A percentile compares a stretch with the other conserved stretches of the same genome.
phyloP scores from a whole-genome alignment of 352 stramenopile genomes.

The Phytophthora capsici region DNA sequence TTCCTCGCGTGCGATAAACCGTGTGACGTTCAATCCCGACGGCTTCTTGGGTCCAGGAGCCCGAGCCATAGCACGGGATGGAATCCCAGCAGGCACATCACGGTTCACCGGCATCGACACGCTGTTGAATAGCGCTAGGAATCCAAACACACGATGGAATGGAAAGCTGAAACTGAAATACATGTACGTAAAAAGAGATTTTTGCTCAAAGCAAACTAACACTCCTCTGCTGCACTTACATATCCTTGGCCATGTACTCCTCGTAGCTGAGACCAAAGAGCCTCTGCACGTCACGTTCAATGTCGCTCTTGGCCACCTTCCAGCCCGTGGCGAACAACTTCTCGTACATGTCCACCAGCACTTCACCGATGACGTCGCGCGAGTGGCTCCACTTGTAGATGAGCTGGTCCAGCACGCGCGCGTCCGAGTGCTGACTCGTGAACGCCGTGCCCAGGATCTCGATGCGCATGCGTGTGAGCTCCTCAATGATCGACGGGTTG shows the following conservation, averaged over 20 bases:
- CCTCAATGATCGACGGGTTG: slow-evolving; percentile 94
- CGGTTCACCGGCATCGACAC: slow-evolving; percentile 50
- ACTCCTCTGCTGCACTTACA: slow-evolving; percentile 5
- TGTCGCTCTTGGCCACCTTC: slow-evolving; percentile 81
- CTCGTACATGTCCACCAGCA: slow-evolving; percentile 90
- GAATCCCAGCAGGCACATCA: slow-evolving; percentile 59
- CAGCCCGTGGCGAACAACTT: slow-evolving; percentile 89
- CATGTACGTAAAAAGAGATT: too few relatives aligned
- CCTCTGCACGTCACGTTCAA: slow-evolving; percentile 83
- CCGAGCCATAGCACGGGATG: slow-evolving; percentile 33
- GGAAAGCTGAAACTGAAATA: too few relatives aligned
- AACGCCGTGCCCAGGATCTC: slow-evolving; percentile 95
- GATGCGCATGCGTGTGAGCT: slow-evolving; percentile 90
- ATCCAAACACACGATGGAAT: too few relatives aligned
- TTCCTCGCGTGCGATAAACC: slow-evolving; percentile 79
- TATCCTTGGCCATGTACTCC: slow-evolving; percentile 91
- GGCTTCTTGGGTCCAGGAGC: slow-evolving; percentile 41
- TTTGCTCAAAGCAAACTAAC: too few relatives aligned
- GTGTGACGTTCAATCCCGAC: slow-evolving; percentile 65
- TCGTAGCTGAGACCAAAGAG: slow-evolving; percentile 92
- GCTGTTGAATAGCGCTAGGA: not conserved
- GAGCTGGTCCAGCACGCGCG: slow-evolving; percentile 94
- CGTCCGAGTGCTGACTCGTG: slow-evolving; percentile 94
- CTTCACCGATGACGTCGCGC: slow-evolving; percentile 85
- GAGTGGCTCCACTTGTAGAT: slow-evolving; percentile 97